Conservation (phyloP, 2,329 filamentous ascomycete genomes). For the Fusarium anguioides region DNA sequence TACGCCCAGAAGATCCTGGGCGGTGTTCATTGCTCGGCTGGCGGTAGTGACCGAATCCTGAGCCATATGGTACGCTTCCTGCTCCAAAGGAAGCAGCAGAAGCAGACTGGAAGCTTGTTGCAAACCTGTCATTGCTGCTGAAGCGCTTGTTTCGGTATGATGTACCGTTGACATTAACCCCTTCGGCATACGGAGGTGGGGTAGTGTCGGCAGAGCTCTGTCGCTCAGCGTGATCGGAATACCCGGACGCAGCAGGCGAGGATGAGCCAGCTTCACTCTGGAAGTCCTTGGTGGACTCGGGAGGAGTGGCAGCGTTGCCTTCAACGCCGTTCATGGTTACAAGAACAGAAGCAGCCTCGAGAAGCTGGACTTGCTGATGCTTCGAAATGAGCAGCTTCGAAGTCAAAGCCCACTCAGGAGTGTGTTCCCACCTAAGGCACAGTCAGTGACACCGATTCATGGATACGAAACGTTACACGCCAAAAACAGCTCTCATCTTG, state of each 20-base stretch:
- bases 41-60: conserved; percentile 69
- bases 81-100: conserved; percentile 63
- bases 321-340: conserved; percentile 81
- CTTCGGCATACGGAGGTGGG: conserved; percentile 82
- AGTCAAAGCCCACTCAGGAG: conserved; percentile 96
- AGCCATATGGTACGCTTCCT: conserved; percentile 60
- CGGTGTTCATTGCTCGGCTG: conserved; percentile 81
- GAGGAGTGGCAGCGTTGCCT: conserved; percentile 67
- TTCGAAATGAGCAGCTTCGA: conserved; percentile 99
- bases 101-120: conserved; percentile 84
- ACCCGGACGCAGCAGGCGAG: conserved; percentile 83
- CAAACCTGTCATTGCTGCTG: conserved; percentile 68
- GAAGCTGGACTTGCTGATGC: conserved; percentile 97
- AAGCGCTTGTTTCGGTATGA: conserved; percentile 69
- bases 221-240: conserved; percentile 80
- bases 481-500: conserved; percentile 22
- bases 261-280: conserved; percentile 84
- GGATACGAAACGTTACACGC: conserved; percentile 31
- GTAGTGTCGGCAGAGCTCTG: conserved; percentile 92
- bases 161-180: conserved; percentile 64
- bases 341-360: conserved; percentile 96
- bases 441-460: conserved; percentile 45
- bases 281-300: conserved; percentile 73
- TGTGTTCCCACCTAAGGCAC: conserved; percentile 90
- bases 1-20: conserved; percentile 82